These are phyloP conservation scores for Phytophthora vignae DNA, from an alignment of 352 stramenopile genomes.

Conservation along the genomic window DNA sequence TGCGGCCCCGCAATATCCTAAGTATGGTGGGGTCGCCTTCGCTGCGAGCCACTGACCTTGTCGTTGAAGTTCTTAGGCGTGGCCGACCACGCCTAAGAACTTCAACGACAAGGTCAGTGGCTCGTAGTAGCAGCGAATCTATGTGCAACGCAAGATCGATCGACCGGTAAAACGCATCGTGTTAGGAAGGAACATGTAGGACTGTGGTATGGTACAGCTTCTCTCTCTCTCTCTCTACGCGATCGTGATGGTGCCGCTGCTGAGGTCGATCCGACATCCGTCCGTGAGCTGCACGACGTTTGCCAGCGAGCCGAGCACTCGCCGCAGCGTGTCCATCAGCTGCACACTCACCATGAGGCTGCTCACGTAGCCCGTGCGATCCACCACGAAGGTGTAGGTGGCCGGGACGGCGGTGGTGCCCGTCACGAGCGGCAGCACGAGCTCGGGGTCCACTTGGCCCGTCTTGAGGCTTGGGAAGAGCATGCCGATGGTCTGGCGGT, in stretches of 20 bases:
- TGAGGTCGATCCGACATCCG: constrained; percentile 26
- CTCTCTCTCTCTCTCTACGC: constrained; percentile 9
- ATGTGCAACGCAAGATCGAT: not conserved
- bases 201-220: no score
- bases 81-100: not conserved
- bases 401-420: constrained; percentile 26
- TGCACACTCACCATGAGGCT: constrained; percentile 37
- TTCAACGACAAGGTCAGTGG: not conserved
- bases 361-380: constrained; percentile 31
- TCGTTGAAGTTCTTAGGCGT: not conserved
- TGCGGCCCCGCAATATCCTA: no score
- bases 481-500: constrained; percentile 29
- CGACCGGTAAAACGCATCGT: not conserved
- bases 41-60: no score
- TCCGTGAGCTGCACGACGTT: constrained; percentile 30
- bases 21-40: no score
- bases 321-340: constrained; percentile 42
- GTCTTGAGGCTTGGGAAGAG: constrained; percentile 44
- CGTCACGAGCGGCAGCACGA: constrained; percentile 32
- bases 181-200: not conserved
- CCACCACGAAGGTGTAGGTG: constrained; percentile 42
- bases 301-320: constrained; percentile 33
- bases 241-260: constrained; percentile 36
- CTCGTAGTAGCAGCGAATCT: no score
- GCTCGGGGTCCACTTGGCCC: constrained; percentile 12